Conservation (phyloP, 768 basidiomycete species). For the Galerina sulciceps region DNA sequence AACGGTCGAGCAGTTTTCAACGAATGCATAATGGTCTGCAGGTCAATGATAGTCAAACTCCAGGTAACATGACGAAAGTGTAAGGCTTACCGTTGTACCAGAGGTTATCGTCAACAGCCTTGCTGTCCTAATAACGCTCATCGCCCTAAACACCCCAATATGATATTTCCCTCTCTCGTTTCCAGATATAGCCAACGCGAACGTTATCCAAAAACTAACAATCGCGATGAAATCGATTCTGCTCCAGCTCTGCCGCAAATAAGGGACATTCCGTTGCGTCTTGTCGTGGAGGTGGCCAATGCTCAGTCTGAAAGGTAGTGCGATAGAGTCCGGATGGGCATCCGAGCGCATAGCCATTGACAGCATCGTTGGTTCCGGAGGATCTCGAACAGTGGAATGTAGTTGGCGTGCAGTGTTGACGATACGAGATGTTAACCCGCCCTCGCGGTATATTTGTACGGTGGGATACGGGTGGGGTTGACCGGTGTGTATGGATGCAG, state of each 20-base stretch:
- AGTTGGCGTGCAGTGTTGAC: conserved; percentile 33
- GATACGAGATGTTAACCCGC: conserved; percentile 31
- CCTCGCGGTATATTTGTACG: conserved; percentile 17
- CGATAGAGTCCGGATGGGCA: conserved; percentile 40
- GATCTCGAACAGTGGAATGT: conserved; percentile 46
- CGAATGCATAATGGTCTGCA: conserved; percentile 83
- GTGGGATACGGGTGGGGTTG: background rate
- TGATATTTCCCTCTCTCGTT: conserved; percentile 71
- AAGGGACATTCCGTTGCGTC: conserved; percentile 76
- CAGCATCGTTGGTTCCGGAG: conserved; percentile 52
- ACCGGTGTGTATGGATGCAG: conserved; percentile 11
- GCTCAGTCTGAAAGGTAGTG: conserved; percentile 67
- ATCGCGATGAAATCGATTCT: conserved; percentile 90
- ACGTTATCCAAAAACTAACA: conserved; percentile 84
- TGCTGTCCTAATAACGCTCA: conserved; percentile 84
- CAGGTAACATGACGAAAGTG: background rate
- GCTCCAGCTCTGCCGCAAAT: conserved; percentile 91
- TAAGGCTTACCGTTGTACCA: conserved; percentile 79
- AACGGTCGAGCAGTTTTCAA: conserved; percentile 89
- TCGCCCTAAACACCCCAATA: conserved; percentile 85
- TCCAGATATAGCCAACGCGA: conserved; percentile 69
- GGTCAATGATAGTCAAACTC: background rate
- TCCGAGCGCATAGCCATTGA: conserved; percentile 52
- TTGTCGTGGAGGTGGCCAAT: conserved; percentile 58
- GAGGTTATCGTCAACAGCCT: conserved; percentile 85